Evolutionary conservation across 2,329 filamentous ascomycete species (phyloP).

Genomic region (Pseudogymnoascus pannorum): DNA sequence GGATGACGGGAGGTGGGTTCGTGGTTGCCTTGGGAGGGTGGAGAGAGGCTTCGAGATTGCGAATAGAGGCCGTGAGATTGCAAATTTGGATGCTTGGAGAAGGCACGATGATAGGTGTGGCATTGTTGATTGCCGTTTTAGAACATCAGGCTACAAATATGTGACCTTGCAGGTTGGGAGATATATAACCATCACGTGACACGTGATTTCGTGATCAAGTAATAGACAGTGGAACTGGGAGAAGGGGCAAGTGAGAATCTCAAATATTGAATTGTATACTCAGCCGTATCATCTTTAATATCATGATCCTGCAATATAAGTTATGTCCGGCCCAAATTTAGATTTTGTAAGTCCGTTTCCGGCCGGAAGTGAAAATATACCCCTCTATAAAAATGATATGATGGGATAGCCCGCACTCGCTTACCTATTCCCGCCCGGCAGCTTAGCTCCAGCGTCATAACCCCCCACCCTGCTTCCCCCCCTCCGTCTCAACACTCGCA

Average conservation of each 20-base stretch:
- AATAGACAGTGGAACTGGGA: not conserved
- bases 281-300: too few relatives aligned
- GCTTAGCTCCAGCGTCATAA: constrained; percentile 5
- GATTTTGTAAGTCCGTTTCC: not conserved
- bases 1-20: not conserved
- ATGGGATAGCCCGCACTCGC: not conserved
- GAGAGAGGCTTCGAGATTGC: not conserved
- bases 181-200: not conserved
- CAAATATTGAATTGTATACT: not conserved
- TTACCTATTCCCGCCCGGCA: not conserved
- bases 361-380: not conserved
- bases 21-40: not conserved
- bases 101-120: not conserved
- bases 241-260: not conserved
- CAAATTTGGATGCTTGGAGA: not conserved
- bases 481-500: not conserved
- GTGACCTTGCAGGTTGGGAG: not conserved
- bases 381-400: constrained; percentile 1
- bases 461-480: not conserved
- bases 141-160: not conserved
- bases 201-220: not conserved
- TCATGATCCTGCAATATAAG: not conserved
- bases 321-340: not conserved
- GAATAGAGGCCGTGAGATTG: not conserved
- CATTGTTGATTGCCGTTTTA: not conserved